Conservation (phyloP, 345 rosid species). For the Geranium rotundifolium region DNA sequence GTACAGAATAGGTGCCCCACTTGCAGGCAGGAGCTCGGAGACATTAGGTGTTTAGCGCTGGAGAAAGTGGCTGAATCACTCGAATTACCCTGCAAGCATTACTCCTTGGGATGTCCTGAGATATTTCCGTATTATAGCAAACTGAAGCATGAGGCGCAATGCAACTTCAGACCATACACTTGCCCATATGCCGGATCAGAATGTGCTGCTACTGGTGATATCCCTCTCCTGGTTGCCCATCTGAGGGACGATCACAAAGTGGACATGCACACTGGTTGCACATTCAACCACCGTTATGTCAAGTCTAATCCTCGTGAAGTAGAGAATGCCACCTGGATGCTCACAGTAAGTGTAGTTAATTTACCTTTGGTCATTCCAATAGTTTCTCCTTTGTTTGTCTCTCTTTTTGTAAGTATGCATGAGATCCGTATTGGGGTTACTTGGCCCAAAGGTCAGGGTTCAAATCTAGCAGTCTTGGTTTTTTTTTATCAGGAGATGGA, state of each 20-base stretch:
- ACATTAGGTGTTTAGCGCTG: constrained; percentile 68
- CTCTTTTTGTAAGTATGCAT: too few relatives aligned
- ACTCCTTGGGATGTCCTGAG: constrained; percentile 63
- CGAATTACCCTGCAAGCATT: constrained; percentile 69
- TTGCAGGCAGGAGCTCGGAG: constrained; percentile 58
- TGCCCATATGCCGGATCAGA: constrained; percentile 83
- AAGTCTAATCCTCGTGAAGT: constrained; percentile 76
- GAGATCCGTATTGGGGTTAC: too few relatives aligned
- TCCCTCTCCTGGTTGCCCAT: constrained; percentile 61
- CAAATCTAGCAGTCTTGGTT: too few relatives aligned
- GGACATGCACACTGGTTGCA: constrained; percentile 70
- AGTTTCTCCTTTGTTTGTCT: too few relatives aligned
- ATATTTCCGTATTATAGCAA: constrained; percentile 73
- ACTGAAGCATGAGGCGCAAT: constrained; percentile 56
- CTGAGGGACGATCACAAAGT: constrained; percentile 77
- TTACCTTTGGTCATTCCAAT: not conserved
- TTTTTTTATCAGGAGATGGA: too few relatives aligned
- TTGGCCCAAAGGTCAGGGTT: too few relatives aligned
- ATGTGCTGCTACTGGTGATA: constrained; percentile 50
- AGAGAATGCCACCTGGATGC: constrained; percentile 79
- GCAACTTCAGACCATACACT: constrained; percentile 64
- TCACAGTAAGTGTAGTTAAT: constrained; percentile 7
- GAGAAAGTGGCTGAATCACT: constrained; percentile 79
- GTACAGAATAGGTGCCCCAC: constrained; percentile 35
- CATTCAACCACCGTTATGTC: constrained; percentile 74